Conservation (phyloP, 768 basidiomycete genomes). For the Russula ochroleuca region DNA sequence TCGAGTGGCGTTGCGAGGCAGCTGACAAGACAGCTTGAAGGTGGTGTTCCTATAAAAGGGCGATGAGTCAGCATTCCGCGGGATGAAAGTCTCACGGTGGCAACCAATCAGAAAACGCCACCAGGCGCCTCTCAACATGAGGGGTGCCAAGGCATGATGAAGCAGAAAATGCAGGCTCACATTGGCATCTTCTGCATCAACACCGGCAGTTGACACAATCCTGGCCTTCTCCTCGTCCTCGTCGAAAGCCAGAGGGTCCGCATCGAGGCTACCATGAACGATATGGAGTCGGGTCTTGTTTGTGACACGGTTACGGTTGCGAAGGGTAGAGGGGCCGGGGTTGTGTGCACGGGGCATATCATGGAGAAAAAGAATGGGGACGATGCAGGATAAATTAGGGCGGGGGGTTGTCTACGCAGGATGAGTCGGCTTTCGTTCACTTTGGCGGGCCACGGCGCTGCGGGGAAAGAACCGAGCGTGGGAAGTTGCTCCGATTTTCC, state of each 20-base stretch:
- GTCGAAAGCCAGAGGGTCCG: slow-evolving; percentile 72
- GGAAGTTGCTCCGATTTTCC: slow-evolving; percentile 25
- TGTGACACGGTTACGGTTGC: slow-evolving; percentile 87
- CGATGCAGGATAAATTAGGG: slow-evolving; percentile 30
- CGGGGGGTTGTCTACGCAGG: slow-evolving; percentile 24
- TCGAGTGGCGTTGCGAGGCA: slow-evolving; percentile 46
- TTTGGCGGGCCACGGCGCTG: slow-evolving; percentile 30
- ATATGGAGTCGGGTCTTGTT: slow-evolving; percentile 89
- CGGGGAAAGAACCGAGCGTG: slow-evolving; percentile 29
- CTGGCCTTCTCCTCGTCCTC: slow-evolving; percentile 85
- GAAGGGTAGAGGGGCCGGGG: slow-evolving; percentile 70
- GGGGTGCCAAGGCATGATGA: slow-evolving; percentile 37
- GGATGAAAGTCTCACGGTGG: slow-evolving; percentile 43
- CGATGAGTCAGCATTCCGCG: slow-evolving; percentile 52
- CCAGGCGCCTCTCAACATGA: slow-evolving; percentile 43
- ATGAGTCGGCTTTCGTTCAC: slow-evolving; percentile 27
- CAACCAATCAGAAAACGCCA: slow-evolving; percentile 48
- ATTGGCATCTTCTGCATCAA: slow-evolving; percentile 91
- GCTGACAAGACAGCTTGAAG: slow-evolving; percentile 55
- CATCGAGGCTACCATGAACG: slow-evolving; percentile 75
- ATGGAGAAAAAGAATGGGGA: slow-evolving; percentile 53
- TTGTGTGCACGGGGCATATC: slow-evolving; percentile 83
- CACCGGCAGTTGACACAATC: slow-evolving; percentile 76
- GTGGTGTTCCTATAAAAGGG: slow-evolving; percentile 48
- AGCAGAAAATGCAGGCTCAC: slow-evolving; percentile 50